Conservation (phyloP, 108 stramenopile species). For the Skeletonema potamos region DNA sequence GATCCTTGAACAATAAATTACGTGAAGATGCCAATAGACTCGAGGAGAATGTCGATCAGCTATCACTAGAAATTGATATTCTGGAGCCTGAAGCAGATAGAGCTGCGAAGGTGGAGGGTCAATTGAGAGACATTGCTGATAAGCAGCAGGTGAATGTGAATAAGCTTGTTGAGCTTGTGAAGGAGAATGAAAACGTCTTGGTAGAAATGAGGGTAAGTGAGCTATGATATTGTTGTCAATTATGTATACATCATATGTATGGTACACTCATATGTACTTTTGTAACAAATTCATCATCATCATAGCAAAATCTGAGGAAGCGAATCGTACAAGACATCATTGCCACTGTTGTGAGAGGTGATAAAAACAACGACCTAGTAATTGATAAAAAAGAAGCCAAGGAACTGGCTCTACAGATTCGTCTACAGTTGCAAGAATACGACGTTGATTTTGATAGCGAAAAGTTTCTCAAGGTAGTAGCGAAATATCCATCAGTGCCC, state of each 20-base stretch:
- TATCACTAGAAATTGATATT: conserved; percentile 13
- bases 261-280: neutral
- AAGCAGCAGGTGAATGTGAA: conserved; percentile 39
- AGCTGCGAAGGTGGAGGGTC: conserved; percentile 32
- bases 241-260: neutral
- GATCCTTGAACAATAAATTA: conserved; percentile 29
- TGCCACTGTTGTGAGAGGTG: conserved; percentile 22
- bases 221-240: neutral
- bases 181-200: conserved; percentile 41
- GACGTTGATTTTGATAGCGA: conserved; percentile 38
- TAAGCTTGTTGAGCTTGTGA: conserved; percentile 42
- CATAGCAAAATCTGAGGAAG: conserved; percentile 33
- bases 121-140: conserved; percentile 33
- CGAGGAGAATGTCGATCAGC: conserved; percentile 13
- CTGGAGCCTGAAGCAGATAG: conserved; percentile 37
- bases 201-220: conserved; percentile 42
- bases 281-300: neutral
- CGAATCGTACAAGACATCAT: conserved; percentile 41
- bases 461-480: conserved; percentile 37
- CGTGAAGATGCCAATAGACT: conserved; percentile 32
- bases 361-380: conserved; percentile 23
- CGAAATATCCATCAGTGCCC: conserved; percentile 21
- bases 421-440: conserved; percentile 33
- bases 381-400: conserved; percentile 36
- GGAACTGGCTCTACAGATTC: conserved; percentile 20